Evolutionary conservation across 2,329 filamentous ascomycete species (phyloP).

Genomic region (Paecilomyces dactylethromorphus): DNA sequence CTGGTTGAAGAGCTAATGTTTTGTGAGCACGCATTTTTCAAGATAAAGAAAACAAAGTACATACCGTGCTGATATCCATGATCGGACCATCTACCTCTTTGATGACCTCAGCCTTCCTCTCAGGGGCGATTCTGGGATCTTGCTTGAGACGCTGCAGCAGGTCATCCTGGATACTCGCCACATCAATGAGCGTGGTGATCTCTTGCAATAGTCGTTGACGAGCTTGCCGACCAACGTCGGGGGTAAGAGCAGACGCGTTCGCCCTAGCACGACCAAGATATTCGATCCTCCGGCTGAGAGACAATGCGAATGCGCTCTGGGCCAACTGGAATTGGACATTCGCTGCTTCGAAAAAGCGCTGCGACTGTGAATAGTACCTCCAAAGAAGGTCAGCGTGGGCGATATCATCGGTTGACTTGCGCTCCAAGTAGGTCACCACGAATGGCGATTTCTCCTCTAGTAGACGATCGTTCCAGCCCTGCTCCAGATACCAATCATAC

Average conservation of each 20-base stretch:
- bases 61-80: constrained; percentile 66
- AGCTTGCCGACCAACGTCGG: constrained; percentile 68
- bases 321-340: constrained; percentile 79
- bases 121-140: constrained; percentile 62
- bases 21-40: background rate
- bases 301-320: constrained; percentile 70
- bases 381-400: constrained; percentile 86
- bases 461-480: constrained; percentile 78
- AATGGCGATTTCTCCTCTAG: constrained; percentile 78
- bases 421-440: constrained; percentile 77
- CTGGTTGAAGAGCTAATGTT: constrained; percentile 72
- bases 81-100: constrained; percentile 70
- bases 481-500: constrained; percentile 94
- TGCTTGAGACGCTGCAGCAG: constrained; percentile 68
- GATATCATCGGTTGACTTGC: constrained; percentile 64
- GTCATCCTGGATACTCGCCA: constrained; percentile 93
- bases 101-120: constrained; percentile 59
- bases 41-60: constrained; percentile 22
- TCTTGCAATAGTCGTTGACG: constrained; percentile 81
- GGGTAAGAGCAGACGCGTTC: constrained; percentile 78
- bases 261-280: constrained; percentile 87
- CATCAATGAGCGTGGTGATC: constrained; percentile 78
- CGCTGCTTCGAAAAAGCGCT: constrained; percentile 79
- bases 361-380: constrained; percentile 81
- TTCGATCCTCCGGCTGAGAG: constrained; percentile 79